phyloP scores from a whole-genome alignment of 2,329 filamentous ascomycete species.

The Diplodia corticola region DNA sequence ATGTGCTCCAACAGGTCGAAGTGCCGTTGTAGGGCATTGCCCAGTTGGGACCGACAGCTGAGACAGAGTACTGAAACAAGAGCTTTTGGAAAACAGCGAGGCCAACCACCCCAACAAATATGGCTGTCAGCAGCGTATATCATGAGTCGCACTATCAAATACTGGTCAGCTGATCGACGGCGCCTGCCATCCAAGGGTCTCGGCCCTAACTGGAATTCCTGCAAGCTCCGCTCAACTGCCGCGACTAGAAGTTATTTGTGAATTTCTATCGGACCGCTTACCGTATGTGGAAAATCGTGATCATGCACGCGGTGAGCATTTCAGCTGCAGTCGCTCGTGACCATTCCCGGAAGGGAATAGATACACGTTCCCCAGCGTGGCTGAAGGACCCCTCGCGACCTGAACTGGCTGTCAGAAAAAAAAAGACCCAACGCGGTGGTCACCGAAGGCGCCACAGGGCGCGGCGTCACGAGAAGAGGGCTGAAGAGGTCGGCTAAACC shows the following conservation, averaged over 20 bases:
- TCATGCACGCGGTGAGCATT: constrained; percentile 2
- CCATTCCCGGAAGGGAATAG: constrained; percentile 13
- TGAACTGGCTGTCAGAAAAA: neutral
- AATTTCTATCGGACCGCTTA: neutral
- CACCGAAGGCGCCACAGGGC: neutral
- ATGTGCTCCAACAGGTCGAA: constrained; percentile 59
- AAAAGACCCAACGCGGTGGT: neutral
- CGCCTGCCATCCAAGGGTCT: neutral
- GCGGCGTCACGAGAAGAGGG: neutral
- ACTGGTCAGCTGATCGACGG: constrained; percentile 3
- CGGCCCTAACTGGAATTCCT: neutral
- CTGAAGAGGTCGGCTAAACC: neutral
- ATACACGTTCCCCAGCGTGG: constrained; percentile 1
- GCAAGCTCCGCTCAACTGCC: neutral
- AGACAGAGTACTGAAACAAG: neutral
- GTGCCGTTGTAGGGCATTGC: constrained; percentile 48
- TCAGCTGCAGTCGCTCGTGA: constrained; percentile 15
- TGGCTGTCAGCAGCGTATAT: neutral
- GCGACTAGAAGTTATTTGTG: neutral
- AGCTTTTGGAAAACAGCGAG: neutral
- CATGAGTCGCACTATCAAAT: constrained; percentile 1
- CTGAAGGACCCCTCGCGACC: neutral
- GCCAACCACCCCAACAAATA: constrained; percentile 12
- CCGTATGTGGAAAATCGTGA: constrained; percentile 6
- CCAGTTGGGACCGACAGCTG: neutral